A percentile compares a stretch with the other conserved stretches of the same genome.
Conservation (phyloP, 805 yeast genomes). For the Ogataea naganishii region DNA sequence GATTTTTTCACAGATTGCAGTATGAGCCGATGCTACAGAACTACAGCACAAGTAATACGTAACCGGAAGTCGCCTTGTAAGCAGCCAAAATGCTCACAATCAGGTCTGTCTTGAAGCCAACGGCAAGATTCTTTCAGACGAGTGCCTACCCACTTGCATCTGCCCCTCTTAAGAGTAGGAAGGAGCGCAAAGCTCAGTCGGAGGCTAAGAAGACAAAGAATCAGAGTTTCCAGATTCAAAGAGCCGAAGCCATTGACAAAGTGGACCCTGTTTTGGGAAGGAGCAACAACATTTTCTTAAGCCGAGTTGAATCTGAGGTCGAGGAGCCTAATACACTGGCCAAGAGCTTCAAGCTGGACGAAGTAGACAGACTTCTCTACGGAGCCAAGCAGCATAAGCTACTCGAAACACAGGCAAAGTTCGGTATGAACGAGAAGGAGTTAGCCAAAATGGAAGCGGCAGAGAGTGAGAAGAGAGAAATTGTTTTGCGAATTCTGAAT, state of each 20-base stretch:
- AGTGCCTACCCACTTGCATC: too few relatives aligned
- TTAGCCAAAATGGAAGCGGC: conserved; percentile 18
- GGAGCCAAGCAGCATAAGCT: conserved; percentile 66
- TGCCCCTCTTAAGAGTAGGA: too few relatives aligned
- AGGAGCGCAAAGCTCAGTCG: conserved; percentile 7
- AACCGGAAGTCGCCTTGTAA: too few relatives aligned
- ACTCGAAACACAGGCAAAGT: conserved; percentile 19
- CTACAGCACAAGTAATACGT: too few relatives aligned
- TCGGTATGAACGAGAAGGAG: conserved; percentile 14
- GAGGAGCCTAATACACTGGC: conserved; percentile 59
- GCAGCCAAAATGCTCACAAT: too few relatives aligned
- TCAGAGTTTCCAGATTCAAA: conserved; percentile 14
- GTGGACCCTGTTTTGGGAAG: conserved; percentile 86
- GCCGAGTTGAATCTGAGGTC: conserved; percentile 56
- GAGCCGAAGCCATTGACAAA: conserved; percentile 18
- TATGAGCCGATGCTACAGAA: too few relatives aligned
- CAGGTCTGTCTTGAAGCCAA: too few relatives aligned
- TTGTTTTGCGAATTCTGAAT: conserved; percentile 61
- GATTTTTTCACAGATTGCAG: too few relatives aligned
- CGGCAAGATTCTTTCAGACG: too few relatives aligned
- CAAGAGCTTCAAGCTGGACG: conserved; percentile 47
- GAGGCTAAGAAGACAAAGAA: conserved; percentile 20
- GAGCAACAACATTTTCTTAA: conserved; percentile 54
- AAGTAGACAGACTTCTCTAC: conserved; percentile 66
- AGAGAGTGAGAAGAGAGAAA: conserved; percentile 56